A percentile compares a stretch with the other conserved stretches of the same genome.
These are phyloP conservation scores for Agaricales sp. DNA, from an alignment of 1,284 basidiomycete genomes.

Conservation along the genomic window DNA sequence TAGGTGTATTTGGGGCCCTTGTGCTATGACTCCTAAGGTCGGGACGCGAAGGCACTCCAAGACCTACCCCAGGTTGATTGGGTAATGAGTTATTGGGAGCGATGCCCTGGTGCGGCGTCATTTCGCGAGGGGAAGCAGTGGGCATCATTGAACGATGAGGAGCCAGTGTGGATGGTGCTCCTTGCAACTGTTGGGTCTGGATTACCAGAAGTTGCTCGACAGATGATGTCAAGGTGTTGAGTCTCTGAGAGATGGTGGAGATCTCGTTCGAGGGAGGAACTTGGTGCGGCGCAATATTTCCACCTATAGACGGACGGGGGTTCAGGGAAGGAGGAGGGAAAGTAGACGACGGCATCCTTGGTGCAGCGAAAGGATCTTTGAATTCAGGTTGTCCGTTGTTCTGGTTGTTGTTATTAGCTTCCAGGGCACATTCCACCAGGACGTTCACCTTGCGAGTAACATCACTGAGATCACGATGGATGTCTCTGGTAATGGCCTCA, in stretches of 20 bases:
- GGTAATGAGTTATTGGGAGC: slow-evolving; percentile 25
- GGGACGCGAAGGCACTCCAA: slow-evolving; percentile 48
- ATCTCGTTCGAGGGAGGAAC: slow-evolving; percentile 59
- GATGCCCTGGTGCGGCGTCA: slow-evolving; percentile 38
- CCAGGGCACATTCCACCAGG: slow-evolving; percentile 57
- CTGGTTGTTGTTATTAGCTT: slow-evolving; percentile 15
- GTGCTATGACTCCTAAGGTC: slow-evolving; percentile 43
- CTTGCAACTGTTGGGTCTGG: slow-evolving; percentile 49
- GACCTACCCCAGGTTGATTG: slow-evolving; percentile 34
- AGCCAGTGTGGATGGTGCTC: slow-evolving; percentile 18
- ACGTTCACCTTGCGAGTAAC: slow-evolving; percentile 70
- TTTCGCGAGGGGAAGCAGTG: slow-evolving; percentile 35
- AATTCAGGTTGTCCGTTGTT: slow-evolving; percentile 51
- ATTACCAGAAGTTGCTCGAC: slow-evolving; percentile 76
- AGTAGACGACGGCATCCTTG: slow-evolving; percentile 13
- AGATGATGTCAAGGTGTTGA: slow-evolving; percentile 77
- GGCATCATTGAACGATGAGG: slow-evolving; percentile 33
- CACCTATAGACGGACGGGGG: slow-evolving; percentile 51
- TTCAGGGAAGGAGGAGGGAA: slow-evolving; percentile 25
- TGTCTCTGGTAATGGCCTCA: slow-evolving; percentile 61
- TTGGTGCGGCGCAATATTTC: slow-evolving; percentile 56
- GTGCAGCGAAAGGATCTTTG: slow-evolving; percentile 60
- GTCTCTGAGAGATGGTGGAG: slow-evolving; percentile 65
- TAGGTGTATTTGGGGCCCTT: slow-evolving; percentile 56
- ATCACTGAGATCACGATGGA: slow-evolving; percentile 65